phyloP scores from a whole-genome alignment of 345 rosid species.

The Eucalyptus pauciflora region DNA sequence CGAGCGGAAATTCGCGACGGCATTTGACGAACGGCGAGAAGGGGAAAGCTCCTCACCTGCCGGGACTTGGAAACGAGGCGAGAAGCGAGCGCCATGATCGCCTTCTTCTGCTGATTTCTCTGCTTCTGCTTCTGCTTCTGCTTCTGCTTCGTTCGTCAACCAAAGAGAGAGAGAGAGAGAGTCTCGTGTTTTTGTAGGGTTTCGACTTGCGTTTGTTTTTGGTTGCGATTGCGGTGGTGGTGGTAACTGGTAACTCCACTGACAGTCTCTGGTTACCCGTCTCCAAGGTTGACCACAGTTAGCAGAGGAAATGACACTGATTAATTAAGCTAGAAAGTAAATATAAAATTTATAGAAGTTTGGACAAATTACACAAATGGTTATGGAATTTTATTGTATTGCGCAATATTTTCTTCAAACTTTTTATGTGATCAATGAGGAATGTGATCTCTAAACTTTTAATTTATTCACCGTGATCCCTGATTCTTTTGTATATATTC shows the following conservation, averaged over 20 bases:
- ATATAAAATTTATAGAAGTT: too few relatives aligned
- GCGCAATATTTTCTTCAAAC: fast-evolving
- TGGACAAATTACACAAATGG: fast-evolving
- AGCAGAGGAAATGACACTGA: neutral
- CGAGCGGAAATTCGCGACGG: neutral
- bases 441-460: fast-evolving
- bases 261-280: neutral
- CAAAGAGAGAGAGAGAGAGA: neutral
- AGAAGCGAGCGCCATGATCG: slow-evolving; percentile 58
- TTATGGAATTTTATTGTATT: fast-evolving
- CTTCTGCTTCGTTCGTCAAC: neutral
- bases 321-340: neutral
- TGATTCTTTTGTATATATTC: fast-evolving
- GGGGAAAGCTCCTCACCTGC: slow-evolving; percentile 32
- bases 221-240: neutral
- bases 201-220: neutral
- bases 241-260: neutral
- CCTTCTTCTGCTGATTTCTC: neutral
- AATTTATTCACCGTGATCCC: fast-evolving
- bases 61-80: slow-evolving; percentile 68
- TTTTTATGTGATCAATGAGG: too few relatives aligned
- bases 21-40: neutral
- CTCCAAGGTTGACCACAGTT: neutral
- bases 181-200: neutral
- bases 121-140: neutral